Base-by-base conservation (phyloP, 192 early-diverging fungal genomes). In the Umbelopsis sp. region DNA sequence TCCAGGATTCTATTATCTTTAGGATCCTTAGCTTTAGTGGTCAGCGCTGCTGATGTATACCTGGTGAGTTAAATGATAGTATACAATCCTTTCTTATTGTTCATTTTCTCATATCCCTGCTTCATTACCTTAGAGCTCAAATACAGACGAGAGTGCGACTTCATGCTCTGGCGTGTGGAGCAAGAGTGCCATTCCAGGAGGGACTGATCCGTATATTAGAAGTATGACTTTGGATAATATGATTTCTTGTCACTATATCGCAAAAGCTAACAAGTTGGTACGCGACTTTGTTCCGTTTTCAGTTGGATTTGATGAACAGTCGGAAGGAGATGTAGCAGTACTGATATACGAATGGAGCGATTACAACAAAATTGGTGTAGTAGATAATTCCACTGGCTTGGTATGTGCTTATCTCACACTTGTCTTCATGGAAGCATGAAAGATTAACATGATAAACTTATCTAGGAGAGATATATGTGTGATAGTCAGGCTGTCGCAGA, bases 401-500 rank as follows among this genome's bases (percentile, higher is more conserved):
- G 72, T 78, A 78, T 45, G 22, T 34, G 59, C 4, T 24, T 50
- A 34, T 16, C 8, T 29, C 1, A 12, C 20, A 20, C 10, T 45
- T 20, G 20, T 49, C 4, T 45, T 45, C 17, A 3, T 66, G 16
- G 10, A 17, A 71, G 3, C 62, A 26, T 38, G 0, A 16, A 62
- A 10, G 52, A 5, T 22, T 25, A 4, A 43, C 12, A 59, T 31
- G 29, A 7, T 25, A 8, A 10, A 10, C 25, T 20, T 24, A 53
- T 54, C n/a, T 25, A 84, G 82, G 34, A 67, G 22, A n/a, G 65
- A 25, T 86, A 82, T 52, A 77, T 90, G 12, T 92, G 91, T 65
- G 84, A 85, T 73, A 69, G 80, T 53, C 67, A 76, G 4, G 87
- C 90, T 6, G 78, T 91, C 12, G 59, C 75, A 3, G 82, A 86